A percentile compares a stretch with the other conserved stretches of the same genome.
phyloP scores from a whole-genome alignment of 306 rosid species.

The Trichosanthes cucumerina region DNA sequence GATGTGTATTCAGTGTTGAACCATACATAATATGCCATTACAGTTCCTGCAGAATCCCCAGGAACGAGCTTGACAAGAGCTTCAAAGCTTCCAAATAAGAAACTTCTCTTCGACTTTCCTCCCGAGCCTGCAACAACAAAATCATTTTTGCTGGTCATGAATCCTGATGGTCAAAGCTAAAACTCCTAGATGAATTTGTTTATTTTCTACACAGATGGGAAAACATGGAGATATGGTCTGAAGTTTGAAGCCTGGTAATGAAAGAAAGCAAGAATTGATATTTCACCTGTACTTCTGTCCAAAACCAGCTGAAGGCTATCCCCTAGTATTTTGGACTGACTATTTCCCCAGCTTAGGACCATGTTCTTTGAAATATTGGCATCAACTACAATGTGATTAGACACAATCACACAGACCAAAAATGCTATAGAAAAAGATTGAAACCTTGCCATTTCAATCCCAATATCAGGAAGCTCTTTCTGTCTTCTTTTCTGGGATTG shows the following conservation, averaged over 20 bases:
- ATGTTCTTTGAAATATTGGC: slow-evolving; percentile 44
- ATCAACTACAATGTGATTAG: slow-evolving; percentile 22
- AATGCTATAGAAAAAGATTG: slow-evolving; percentile 21
- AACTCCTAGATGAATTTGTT: neutral
- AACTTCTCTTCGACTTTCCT: slow-evolving; percentile 51
- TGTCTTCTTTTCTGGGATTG: neutral
- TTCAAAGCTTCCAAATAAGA: slow-evolving; percentile 68
- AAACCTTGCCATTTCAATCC: slow-evolving; percentile 27
- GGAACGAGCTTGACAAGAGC: slow-evolving; percentile 58
- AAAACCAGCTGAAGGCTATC: slow-evolving; percentile 65
- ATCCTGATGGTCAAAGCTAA: neutral
- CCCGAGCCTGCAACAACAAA: slow-evolving; percentile 52
- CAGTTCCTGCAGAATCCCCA: slow-evolving; percentile 69
- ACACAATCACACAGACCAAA: slow-evolving; percentile 22
- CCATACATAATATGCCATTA: slow-evolving; percentile 76
- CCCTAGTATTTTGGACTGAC: slow-evolving; percentile 34
- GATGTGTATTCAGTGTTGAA: neutral
- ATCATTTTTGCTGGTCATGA: neutral
- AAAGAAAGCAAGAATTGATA: neutral
- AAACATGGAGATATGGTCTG: neutral
- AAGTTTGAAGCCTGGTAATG: neutral
- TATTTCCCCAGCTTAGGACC: slow-evolving; percentile 53
- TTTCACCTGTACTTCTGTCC: slow-evolving; percentile 49
- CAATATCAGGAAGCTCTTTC: slow-evolving; percentile 1
- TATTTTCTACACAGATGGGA: neutral